These are phyloP conservation scores for Tarenaya hassleriana DNA, from an alignment of 345 rosid species.

Conservation along the genomic window DNA sequence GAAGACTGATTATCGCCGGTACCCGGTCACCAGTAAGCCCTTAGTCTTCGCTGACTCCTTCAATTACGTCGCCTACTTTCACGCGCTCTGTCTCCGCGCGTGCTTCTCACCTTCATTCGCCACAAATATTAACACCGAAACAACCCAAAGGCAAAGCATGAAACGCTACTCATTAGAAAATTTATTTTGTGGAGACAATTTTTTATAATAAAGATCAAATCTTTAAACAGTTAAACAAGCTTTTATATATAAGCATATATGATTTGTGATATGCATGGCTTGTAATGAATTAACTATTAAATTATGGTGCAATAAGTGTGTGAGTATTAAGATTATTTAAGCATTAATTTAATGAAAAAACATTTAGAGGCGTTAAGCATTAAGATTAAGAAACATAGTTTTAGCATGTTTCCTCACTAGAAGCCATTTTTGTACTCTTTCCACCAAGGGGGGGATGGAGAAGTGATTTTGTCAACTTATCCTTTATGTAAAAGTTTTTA, in stretches of 20 bases:
- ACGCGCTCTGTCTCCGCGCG: conserved; percentile 23
- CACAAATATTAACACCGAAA: too few species aligned
- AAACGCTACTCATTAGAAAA: too few species aligned
- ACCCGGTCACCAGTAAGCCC: conserved; percentile 19
- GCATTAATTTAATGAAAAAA: conserved; percentile 1
- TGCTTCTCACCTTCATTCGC: conserved; percentile 2
- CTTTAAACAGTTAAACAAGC: too few species aligned
- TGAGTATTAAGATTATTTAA: too few species aligned
- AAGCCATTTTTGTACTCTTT: conserved; percentile 25
- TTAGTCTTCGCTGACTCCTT: conserved; percentile 50
- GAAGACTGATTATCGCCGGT: conserved; percentile 28
- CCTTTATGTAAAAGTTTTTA: conserved; percentile 27
- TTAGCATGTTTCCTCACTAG: conserved; percentile 26
- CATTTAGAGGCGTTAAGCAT: neutral
- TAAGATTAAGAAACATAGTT: conserved; percentile 7
- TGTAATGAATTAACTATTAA: too few species aligned
- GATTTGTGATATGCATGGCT: too few species aligned
- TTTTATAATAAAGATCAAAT: too few species aligned
- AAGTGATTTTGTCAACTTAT: conserved; percentile 44
- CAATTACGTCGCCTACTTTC: conserved; percentile 24
- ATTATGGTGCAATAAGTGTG: too few species aligned
- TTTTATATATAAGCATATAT: too few species aligned
- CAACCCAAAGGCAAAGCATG: too few species aligned
- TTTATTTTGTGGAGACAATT: too few species aligned
- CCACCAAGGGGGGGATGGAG: neutral